Evolutionary conservation across 106 monocot genomes (phyloP).

Genomic region (Platanthera zijinensis): DNA sequence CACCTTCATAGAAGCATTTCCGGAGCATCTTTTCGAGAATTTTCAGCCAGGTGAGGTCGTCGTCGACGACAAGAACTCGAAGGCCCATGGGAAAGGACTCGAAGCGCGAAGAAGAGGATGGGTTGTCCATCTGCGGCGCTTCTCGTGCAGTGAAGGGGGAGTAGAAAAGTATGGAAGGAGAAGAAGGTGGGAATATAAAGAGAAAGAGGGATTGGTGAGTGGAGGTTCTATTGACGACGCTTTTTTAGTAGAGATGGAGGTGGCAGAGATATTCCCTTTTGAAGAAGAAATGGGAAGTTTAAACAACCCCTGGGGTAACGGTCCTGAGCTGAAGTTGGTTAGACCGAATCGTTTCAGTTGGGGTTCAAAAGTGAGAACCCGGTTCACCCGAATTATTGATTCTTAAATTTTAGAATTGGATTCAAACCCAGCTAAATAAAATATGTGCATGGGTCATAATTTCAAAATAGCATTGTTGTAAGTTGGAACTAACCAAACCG

Average conservation of each 20-base stretch:
- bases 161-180: background rate
- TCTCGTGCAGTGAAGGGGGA: background rate
- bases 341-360: background rate
- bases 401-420: background rate
- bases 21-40: conserved; percentile 73
- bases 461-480: no score
- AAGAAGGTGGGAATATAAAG: background rate
- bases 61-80: conserved; percentile 60
- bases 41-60: conserved; percentile 71
- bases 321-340: background rate
- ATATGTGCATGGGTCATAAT: no score
- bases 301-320: background rate
- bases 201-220: conserved; percentile 1
- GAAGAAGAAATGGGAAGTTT: background rate
- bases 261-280: background rate
- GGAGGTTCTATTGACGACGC: background rate
- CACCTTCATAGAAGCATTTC: conserved; percentile 76
- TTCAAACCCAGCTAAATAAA: background rate
- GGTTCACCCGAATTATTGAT: background rate
- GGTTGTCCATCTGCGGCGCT: conserved; percentile 20
- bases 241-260: background rate
- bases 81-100: conserved; percentile 55
- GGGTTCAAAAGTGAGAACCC: background rate
- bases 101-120: conserved; percentile 19
- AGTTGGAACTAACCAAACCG: no score